These are phyloP conservation scores for Aphelidium insulamus DNA, from an alignment of 371 early-diverging fungal species.

Conservation along the genomic window DNA sequence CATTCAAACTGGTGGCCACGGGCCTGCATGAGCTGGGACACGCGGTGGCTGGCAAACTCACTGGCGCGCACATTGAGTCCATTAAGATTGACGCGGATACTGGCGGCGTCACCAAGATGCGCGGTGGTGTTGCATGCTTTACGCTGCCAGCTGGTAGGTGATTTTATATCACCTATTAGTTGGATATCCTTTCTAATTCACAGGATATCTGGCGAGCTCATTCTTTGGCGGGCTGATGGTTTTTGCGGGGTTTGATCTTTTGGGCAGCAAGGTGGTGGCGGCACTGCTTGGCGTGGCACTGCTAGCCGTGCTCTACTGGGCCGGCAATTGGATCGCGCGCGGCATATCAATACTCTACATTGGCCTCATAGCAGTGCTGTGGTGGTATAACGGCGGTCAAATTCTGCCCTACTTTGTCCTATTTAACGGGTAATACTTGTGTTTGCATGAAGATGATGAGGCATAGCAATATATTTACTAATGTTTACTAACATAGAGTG, in stretches of 20 bases:
- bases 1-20: slow-evolving; percentile 72
- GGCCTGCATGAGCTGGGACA: slow-evolving; percentile 65
- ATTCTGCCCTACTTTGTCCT: slow-evolving; percentile 66
- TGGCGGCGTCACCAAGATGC: slow-evolving; percentile 72
- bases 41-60: slow-evolving; percentile 52
- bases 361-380: slow-evolving; percentile 52
- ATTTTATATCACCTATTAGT: neutral
- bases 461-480: neutral
- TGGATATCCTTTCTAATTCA: neutral
- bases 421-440: slow-evolving; percentile 47
- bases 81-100: slow-evolving; percentile 79
- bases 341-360: slow-evolving; percentile 57
- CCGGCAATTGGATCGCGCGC: slow-evolving; percentile 66
- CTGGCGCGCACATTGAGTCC: slow-evolving; percentile 73
- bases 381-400: slow-evolving; percentile 48
- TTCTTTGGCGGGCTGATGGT: slow-evolving; percentile 68
- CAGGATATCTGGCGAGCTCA: slow-evolving; percentile 48
- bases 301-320: slow-evolving; percentile 53
- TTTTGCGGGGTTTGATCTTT: slow-evolving; percentile 65
- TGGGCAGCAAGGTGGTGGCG: slow-evolving; percentile 62
- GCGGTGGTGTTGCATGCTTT: slow-evolving; percentile 44
- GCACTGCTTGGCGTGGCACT: slow-evolving; percentile 53
- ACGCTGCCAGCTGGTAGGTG: slow-evolving; percentile 38
- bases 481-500: slow-evolving; percentile 19
- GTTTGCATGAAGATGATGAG: neutral